Conservation (phyloP, 768 basidiomycete species). For the Termitomyces heimii region DNA sequence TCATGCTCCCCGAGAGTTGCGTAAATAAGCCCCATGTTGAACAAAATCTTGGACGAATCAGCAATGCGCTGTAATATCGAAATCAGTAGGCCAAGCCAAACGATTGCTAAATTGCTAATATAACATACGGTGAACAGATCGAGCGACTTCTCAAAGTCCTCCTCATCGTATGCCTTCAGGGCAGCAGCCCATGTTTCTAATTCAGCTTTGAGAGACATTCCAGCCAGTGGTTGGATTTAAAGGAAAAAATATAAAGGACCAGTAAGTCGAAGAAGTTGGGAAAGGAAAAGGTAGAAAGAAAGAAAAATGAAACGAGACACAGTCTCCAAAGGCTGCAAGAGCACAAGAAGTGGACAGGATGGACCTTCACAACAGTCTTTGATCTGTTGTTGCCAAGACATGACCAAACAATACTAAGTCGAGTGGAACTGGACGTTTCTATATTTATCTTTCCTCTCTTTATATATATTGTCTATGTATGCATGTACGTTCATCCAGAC, state of each 20-base stretch:
- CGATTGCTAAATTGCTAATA: not conserved
- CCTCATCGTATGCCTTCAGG: slow-evolving; percentile 81
- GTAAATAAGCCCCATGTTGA: slow-evolving; percentile 91
- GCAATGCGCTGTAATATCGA: slow-evolving; percentile 54
- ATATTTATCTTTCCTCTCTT: not conserved
- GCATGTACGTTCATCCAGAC: not conserved
- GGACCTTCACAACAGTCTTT: slow-evolving; percentile 11
- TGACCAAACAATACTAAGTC: too few relatives aligned
- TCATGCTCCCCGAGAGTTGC: slow-evolving; percentile 89
- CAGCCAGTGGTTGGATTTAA: slow-evolving; percentile 22
- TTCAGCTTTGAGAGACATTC: slow-evolving; percentile 66
- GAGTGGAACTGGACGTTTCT: too few relatives aligned
- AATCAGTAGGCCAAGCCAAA: slow-evolving; percentile 5
- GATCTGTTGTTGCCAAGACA: slow-evolving; percentile 28
- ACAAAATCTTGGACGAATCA: slow-evolving; percentile 85
- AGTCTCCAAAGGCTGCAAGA: slow-evolving; percentile 33
- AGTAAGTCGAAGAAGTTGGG: slow-evolving; percentile 13
- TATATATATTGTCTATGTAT: too few relatives aligned
- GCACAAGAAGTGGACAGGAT: slow-evolving; percentile 15
- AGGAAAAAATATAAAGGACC: slow-evolving; percentile 13
- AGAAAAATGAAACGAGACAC: slow-evolving; percentile 30
- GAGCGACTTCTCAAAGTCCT: slow-evolving; percentile 73
- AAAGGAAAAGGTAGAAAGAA: slow-evolving; percentile 19
- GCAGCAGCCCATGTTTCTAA: slow-evolving; percentile 87
- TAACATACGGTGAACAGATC: slow-evolving; percentile 65